Conservation (phyloP, 2,329 filamentous ascomycete genomes). For the Monilinia aucupariae region DNA sequence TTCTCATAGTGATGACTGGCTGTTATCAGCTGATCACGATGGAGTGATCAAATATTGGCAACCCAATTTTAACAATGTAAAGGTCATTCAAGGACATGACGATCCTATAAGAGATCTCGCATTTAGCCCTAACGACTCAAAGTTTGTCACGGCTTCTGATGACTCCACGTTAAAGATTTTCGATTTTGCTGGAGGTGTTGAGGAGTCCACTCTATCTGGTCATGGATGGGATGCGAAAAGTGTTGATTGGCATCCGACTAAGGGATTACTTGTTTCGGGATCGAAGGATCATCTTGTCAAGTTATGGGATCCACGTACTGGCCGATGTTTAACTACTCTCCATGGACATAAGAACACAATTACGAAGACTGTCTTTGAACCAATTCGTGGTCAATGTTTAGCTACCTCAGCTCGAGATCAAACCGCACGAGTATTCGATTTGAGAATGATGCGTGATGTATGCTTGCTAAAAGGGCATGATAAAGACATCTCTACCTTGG, state of each 20-base stretch:
- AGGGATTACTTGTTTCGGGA: conserved; percentile 88
- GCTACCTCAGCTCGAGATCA: conserved; percentile 92
- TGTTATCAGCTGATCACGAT: conserved; percentile 91
- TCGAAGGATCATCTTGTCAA: conserved; percentile 98
- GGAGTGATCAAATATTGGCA: conserved; percentile 98
- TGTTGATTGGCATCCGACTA: conserved; percentile 95
- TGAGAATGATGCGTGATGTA: conserved; percentile 98
- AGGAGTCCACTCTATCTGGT: conserved; percentile 80
- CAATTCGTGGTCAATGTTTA: conserved; percentile 73
- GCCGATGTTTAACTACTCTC: conserved; percentile 84
- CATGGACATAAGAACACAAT: conserved; percentile 98
- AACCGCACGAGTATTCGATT: conserved; percentile 86
- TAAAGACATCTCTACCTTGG: conserved; percentile 87
- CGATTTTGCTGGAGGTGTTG: conserved; percentile 81
- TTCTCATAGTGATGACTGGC: conserved; percentile 94
- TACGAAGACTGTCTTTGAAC: conserved; percentile 86
- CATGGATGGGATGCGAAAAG: conserved; percentile 97
- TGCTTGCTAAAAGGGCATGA: conserved; percentile 90
- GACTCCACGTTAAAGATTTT: conserved; percentile 93
- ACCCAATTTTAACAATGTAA: conserved; percentile 97
- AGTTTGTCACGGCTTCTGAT: conserved; percentile 94
- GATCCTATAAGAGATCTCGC: conserved; percentile 88
- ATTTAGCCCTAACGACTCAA: conserved; percentile 89
- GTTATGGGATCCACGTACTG: conserved; percentile 93
- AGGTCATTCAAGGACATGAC: conserved; percentile 84